These are phyloP conservation scores for Nadsonia commutata DNA, from an alignment of 1,139 yeast species.

Conservation along the genomic window DNA sequence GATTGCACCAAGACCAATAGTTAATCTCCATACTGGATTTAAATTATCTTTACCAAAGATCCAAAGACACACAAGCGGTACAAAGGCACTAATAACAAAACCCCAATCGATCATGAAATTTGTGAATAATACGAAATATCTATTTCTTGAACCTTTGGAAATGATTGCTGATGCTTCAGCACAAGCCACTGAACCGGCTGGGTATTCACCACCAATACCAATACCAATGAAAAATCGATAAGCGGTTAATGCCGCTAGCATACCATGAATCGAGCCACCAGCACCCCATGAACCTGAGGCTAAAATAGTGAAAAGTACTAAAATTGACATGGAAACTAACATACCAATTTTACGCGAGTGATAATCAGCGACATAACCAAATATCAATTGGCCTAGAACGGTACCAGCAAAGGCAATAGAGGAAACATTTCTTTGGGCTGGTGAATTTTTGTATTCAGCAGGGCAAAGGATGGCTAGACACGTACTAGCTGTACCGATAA, in stretches of 20 bases:
- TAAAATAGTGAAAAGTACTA: slow-evolving; percentile 61
- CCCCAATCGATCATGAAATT: slow-evolving; percentile 81
- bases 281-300: slow-evolving; percentile 85
- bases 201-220: slow-evolving; percentile 73
- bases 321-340: slow-evolving; percentile 56
- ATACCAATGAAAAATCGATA: slow-evolving; percentile 80
- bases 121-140: slow-evolving; percentile 83
- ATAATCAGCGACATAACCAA: slow-evolving; percentile 70
- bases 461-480: slow-evolving; percentile 56
- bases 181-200: slow-evolving; percentile 85
- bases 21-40: slow-evolving; percentile 78
- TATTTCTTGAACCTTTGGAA: slow-evolving; percentile 70
- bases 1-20: slow-evolving; percentile 86
- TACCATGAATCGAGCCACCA: slow-evolving; percentile 45
- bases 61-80: slow-evolving; percentile 76
- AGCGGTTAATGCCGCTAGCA: slow-evolving; percentile 68
- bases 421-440: slow-evolving; percentile 62
- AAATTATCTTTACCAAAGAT: slow-evolving; percentile 59
- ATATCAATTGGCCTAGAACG: slow-evolving; percentile 68
- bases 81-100: slow-evolving; percentile 70
- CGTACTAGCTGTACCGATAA: slow-evolving; percentile 62
- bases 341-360: slow-evolving; percentile 69
- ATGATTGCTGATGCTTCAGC: slow-evolving; percentile 77
- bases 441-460: slow-evolving; percentile 39
- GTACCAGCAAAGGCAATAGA: slow-evolving; percentile 90